A percentile compares a stretch with the other conserved stretches of the same genome.
phyloP scores from a whole-genome alignment of 306 rosid species.

The Psophocarpus tetragonolobus region DNA sequence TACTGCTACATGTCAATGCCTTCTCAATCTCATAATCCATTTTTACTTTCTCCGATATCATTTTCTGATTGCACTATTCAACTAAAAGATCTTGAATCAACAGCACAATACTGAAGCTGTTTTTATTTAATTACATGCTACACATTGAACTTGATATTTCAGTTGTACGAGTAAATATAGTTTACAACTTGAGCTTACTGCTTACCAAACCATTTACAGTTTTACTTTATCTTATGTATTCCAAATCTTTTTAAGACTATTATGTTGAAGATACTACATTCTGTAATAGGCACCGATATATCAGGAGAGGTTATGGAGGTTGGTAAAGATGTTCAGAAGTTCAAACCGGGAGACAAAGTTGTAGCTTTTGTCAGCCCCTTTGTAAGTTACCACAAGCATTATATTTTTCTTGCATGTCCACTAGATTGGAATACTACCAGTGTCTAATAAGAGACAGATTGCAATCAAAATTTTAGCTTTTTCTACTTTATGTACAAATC shows the following conservation, averaged over 20 bases:
- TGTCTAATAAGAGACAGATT: too few relatives aligned
- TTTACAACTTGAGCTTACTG: background rate
- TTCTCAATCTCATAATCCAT: background rate
- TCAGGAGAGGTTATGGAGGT: constrained; percentile 68
- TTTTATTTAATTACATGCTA: background rate
- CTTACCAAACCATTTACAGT: background rate
- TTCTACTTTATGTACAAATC: too few relatives aligned
- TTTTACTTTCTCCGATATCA: background rate
- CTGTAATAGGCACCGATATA: constrained; percentile 62
- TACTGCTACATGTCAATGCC: background rate
- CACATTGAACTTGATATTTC: constrained; percentile 2
- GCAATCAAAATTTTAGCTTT: too few relatives aligned
- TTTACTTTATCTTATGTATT: background rate
- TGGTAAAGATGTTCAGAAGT: constrained; percentile 57
- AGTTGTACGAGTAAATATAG: background rate
- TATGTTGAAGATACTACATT: constrained; percentile 4
- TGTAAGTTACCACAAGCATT: constrained; percentile 40
- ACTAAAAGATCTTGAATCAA: background rate
- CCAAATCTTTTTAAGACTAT: background rate
- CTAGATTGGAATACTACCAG: background rate
- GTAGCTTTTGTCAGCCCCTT: constrained; percentile 35
- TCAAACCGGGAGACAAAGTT: constrained; percentile 73
- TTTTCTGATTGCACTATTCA: background rate
- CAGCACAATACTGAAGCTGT: background rate
- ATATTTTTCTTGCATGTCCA: background rate